These are phyloP conservation scores for Aurifilum marmelostoma DNA, from an alignment of 2,329 filamentous ascomycete genomes.

Conservation along the genomic window DNA sequence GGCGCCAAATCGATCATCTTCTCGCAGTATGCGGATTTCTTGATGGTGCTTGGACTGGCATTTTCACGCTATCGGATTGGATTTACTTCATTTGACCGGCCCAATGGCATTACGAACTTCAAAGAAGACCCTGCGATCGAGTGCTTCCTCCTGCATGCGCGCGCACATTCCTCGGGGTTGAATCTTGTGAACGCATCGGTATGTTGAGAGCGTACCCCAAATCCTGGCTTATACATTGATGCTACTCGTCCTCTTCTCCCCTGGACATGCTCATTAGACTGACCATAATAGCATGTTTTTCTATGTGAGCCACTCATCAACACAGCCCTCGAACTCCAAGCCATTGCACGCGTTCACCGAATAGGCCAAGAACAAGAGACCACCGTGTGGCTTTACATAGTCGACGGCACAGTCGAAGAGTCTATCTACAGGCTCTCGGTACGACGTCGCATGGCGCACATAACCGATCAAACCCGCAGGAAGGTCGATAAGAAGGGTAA, in stretches of 20 bases:
- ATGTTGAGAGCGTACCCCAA: background rate
- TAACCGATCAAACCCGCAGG: conserved; percentile 41
- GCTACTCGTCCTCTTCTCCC: background rate
- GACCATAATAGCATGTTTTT: conserved; percentile 68
- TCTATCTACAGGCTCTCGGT: conserved; percentile 89
- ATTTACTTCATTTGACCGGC: conserved; percentile 69
- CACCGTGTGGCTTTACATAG: conserved; percentile 92
- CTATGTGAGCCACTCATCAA: conserved; percentile 93
- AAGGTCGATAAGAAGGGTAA: conserved; percentile 40
- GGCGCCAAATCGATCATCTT: conserved; percentile 94
- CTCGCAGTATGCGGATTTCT: conserved; percentile 80
- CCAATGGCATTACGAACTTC: conserved; percentile 74
- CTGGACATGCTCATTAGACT: background rate
- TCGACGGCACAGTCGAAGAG: conserved; percentile 90
- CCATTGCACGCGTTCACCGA: conserved; percentile 90
- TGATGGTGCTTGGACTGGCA: conserved; percentile 72
- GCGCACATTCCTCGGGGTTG: conserved; percentile 83
- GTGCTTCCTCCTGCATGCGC: conserved; percentile 87
- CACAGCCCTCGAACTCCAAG: conserved; percentile 90
- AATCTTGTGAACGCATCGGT: conserved; percentile 85
- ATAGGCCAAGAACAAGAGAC: conserved; percentile 89
- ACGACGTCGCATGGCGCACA: conserved; percentile 75
- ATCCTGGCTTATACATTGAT: background rate
- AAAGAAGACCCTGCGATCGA: conserved; percentile 73
- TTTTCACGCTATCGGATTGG: conserved; percentile 74